A percentile compares a stretch with the other conserved stretches of the same genome.
These are phyloP conservation scores for Chlorella sp. DNA, from an alignment of 139 green algal genomes.

Conservation along the genomic window DNA sequence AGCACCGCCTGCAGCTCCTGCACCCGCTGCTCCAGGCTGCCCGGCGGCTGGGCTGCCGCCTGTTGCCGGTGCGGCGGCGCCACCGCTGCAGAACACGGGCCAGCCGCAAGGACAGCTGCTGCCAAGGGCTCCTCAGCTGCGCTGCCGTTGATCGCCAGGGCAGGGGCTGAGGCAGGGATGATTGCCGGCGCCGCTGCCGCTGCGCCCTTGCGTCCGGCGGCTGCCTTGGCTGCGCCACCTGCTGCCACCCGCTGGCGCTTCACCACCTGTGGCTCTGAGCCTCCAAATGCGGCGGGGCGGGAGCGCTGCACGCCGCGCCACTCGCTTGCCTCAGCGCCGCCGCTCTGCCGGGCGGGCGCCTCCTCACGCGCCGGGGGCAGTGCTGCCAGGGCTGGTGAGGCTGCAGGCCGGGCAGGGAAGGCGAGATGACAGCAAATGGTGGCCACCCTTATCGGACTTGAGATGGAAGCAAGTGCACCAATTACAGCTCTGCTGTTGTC, in stretches of 20 bases:
- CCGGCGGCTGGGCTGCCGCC: background rate
- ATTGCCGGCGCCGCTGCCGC: background rate
- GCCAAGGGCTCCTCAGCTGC: background rate
- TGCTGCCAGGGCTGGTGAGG: background rate
- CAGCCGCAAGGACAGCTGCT: background rate
- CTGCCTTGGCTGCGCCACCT: background rate
- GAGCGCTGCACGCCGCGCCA: slow-evolving; percentile 13
- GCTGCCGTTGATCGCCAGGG: background rate
- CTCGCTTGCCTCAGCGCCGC: slow-evolving; percentile 6
- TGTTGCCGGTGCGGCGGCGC: background rate
- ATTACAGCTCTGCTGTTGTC: no score
- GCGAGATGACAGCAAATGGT: background rate
- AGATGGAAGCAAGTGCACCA: no score
- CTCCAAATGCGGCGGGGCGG: background rate
- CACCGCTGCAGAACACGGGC: background rate
- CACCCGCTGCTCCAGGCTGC: background rate
- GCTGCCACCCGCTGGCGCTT: background rate
- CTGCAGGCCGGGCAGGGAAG: background rate
- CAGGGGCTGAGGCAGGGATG: background rate
- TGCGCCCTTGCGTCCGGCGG: background rate
- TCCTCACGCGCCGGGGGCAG: background rate
- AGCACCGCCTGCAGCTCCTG: slow-evolving; percentile 7
- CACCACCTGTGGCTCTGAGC: background rate
- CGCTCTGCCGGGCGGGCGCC: background rate
- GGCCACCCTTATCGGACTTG: no score